Evolutionary conservation across 768 basidiomycete genomes (phyloP).

Genomic region (Vishniacozyma victoriae): DNA sequence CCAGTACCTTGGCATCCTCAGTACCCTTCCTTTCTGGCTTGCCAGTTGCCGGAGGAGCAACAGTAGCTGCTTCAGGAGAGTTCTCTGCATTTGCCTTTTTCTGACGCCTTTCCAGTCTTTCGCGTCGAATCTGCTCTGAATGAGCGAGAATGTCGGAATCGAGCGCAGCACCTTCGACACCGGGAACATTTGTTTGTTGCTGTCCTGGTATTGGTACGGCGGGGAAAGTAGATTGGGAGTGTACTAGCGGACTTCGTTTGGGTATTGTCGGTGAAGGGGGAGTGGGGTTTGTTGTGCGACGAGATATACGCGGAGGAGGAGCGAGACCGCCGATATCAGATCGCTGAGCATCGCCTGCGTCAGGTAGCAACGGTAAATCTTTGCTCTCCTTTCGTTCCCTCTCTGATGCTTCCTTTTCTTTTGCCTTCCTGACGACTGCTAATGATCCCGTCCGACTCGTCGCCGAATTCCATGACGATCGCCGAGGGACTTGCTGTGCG

Average conservation of each 20-base stretch:
- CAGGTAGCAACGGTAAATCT: not conserved
- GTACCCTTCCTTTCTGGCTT: conserved; percentile 1
- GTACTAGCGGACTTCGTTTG: conserved; percentile 27
- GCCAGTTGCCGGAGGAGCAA: conserved; percentile 2
- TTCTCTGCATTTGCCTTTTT: conserved; percentile 30
- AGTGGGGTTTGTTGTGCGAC: conserved; percentile 27
- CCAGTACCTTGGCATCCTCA: conserved; percentile 60
- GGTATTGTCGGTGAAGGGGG: conserved; percentile 1
- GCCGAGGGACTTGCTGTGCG: conserved; percentile 1
- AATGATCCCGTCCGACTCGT: conserved; percentile 27
- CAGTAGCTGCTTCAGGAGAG: not conserved
- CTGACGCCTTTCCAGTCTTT: conserved; percentile 66
- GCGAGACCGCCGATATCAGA: not conserved
- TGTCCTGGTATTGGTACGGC: conserved; percentile 6
- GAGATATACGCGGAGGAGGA: conserved; percentile 14
- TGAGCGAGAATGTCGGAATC: conserved; percentile 80
- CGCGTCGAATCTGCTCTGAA: conserved; percentile 76
- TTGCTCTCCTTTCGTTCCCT: not conserved
- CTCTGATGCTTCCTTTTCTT: conserved; percentile 6
- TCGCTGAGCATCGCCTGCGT: not conserved
- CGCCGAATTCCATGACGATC: conserved; percentile 23
- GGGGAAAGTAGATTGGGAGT: conserved; percentile 30
- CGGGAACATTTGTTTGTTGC: conserved; percentile 32
- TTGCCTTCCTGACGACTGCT: conserved; percentile 22
- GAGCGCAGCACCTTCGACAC: conserved; percentile 47